A percentile compares a stretch with the other conserved stretches of the same genome.
phyloP scores from a whole-genome alignment of 352 stramenopile genomes.

The Elongisporangium anandrum region DNA sequence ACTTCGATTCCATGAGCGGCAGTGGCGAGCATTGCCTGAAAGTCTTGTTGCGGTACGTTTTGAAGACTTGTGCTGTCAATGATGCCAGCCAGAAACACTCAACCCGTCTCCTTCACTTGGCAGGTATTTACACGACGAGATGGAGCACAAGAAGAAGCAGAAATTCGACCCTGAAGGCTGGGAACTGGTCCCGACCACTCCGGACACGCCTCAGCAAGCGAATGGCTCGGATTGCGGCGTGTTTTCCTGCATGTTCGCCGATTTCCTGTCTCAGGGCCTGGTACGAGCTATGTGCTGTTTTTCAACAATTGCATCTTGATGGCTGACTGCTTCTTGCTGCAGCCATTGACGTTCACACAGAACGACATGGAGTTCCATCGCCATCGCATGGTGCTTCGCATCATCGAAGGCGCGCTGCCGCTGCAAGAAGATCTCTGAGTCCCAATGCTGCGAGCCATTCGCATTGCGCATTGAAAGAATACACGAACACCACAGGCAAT shows the following conservation, averaged over 20 bases:
- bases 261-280: slow-evolving; percentile 66
- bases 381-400: slow-evolving; percentile 76
- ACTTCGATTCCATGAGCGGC: slow-evolving; percentile 84
- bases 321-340: neutral
- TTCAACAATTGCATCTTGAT: neutral
- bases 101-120: neutral
- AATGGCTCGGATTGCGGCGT: slow-evolving; percentile 84
- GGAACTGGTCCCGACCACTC: slow-evolving; percentile 51
- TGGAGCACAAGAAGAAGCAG: slow-evolving; percentile 80
- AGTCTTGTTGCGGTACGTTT: slow-evolving; percentile 46
- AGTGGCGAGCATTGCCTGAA: slow-evolving; percentile 66
- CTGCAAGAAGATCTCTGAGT: slow-evolving; percentile 60
- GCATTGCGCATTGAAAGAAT: neutral
- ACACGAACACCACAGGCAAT: neutral
- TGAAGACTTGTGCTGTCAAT: neutral
- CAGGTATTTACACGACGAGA: slow-evolving; percentile 82
- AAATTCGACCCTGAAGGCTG: slow-evolving; percentile 57
- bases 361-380: slow-evolving; percentile 84
- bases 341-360: slow-evolving; percentile 69
- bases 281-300: slow-evolving; percentile 20
- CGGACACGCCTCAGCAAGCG: slow-evolving; percentile 70
- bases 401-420: slow-evolving; percentile 57
- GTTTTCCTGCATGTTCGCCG: slow-evolving; percentile 85
- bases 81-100: neutral
- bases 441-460: neutral